phyloP scores from a whole-genome alignment of 202 grass and related monocot species.

The Eragrostis tef region DNA sequence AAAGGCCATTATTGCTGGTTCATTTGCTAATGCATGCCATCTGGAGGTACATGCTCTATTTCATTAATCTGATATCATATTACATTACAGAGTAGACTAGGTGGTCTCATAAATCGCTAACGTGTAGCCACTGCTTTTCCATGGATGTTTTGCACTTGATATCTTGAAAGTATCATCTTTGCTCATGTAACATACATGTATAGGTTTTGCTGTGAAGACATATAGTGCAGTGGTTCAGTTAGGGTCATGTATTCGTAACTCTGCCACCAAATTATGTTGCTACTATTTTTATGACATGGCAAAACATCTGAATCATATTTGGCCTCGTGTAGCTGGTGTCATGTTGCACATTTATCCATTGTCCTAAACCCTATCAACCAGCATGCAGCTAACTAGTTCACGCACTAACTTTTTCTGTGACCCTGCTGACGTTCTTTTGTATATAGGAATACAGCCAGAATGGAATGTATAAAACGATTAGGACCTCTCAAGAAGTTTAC shows the following conservation, averaged over 20 bases:
- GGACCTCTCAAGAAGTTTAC: slow-evolving; percentile 92
- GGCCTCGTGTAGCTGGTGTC: slow-evolving; percentile 11
- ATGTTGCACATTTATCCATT: slow-evolving; percentile 32
- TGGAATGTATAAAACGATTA: slow-evolving; percentile 90
- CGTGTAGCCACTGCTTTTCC: not conserved
- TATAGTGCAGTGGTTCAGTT: no score
- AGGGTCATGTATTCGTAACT: no score
- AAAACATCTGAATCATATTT: not conserved
- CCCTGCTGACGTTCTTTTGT: slow-evolving; percentile 28
- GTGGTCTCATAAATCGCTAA: slow-evolving; percentile 24
- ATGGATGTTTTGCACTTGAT: not conserved
- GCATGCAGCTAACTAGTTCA: slow-evolving; percentile 6
- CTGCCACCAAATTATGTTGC: no score
- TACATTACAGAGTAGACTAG: not conserved
- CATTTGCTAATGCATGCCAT: slow-evolving; percentile 88
- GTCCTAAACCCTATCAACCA: slow-evolving; percentile 22
- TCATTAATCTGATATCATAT: slow-evolving; percentile 1
- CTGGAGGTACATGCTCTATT: slow-evolving; percentile 67
- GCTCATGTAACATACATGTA: not conserved
- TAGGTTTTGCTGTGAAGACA: not conserved
- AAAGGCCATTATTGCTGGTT: slow-evolving; percentile 84
- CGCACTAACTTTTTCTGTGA: not conserved
- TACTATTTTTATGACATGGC: no score
- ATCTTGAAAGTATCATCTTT: not conserved
- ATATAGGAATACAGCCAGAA: slow-evolving; percentile 85